Conservation (phyloP, 108 stramenopile species). For the Epithemia pelagica region DNA sequence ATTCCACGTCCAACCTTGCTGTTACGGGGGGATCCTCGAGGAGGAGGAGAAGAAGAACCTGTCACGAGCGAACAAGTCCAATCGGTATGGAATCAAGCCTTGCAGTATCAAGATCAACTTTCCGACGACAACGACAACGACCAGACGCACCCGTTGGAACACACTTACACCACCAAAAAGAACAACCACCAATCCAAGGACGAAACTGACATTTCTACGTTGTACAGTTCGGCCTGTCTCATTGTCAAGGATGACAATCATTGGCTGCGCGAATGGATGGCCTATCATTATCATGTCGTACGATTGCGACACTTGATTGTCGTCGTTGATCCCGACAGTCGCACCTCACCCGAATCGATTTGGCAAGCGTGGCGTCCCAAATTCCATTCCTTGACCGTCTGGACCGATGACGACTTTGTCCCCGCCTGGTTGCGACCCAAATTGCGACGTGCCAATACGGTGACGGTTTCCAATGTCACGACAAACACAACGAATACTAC, state of each 20-base stretch:
- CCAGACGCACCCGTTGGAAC: neutral
- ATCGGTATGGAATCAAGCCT: neutral
- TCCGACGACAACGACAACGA: neutral
- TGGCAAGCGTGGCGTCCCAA: constrained; percentile 25
- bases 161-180: neutral
- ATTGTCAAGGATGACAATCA: constrained; percentile 42
- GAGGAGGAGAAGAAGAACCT: no score
- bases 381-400: constrained; percentile 8
- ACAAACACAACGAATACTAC: neutral
- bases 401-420: neutral
- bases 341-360: constrained; percentile 11
- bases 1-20: no score
- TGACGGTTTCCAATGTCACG: neutral
- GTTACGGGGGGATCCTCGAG: no score
- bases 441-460: neutral
- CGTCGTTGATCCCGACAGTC: constrained; percentile 29
- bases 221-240: constrained; percentile 23
- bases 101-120: neutral
- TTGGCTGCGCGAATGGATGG: constrained; percentile 41
- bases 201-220: neutral
- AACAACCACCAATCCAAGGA: neutral
- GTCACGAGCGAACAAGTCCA: neutral
- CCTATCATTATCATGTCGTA: constrained; percentile 42
- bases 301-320: constrained; percentile 37
- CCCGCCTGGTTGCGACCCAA: neutral